Percentiles rank a stretch among this genome's conserved stretches.
Conservation (phyloP, 2,329 filamentous ascomycete genomes). For the Arthrobotrys musiformis region DNA sequence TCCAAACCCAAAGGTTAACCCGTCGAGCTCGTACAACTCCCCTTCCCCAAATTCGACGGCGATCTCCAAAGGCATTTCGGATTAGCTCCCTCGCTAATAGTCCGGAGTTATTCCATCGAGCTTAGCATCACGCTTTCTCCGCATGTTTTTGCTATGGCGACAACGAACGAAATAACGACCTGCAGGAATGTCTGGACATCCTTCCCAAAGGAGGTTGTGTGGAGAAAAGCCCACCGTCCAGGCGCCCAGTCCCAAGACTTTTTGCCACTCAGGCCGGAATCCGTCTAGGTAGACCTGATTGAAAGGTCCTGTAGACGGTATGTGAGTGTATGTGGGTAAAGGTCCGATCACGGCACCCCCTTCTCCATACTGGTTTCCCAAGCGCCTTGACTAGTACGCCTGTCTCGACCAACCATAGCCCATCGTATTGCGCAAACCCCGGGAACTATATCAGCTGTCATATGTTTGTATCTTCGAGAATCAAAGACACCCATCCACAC, state of each 20-base stretch:
- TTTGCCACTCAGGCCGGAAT: constrained; percentile 26
- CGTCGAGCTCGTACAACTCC: neutral
- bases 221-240: neutral
- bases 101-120: constrained; percentile 43
- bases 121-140: constrained; percentile 10
- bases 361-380: neutral
- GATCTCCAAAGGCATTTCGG: constrained; percentile 1
- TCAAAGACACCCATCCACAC: constrained; percentile 32
- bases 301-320: neutral
- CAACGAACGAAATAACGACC: neutral
- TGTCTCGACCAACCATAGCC: constrained; percentile 2
- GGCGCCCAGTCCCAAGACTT: constrained; percentile 2
- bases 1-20: neutral
- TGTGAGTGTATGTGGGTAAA: constrained; percentile 6
- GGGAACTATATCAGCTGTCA: constrained; percentile 8
- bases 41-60: neutral
- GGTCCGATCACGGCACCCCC: constrained; percentile 13
- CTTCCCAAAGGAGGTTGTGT: neutral
- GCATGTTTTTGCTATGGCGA: neutral
- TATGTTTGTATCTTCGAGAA: constrained; percentile 35
- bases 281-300: constrained; percentile 19
- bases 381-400: constrained; percentile 8
- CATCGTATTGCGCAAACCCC: constrained; percentile 16
- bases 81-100: constrained; percentile 19
- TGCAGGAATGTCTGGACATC: neutral